Evolutionary conservation across 2,329 filamentous ascomycete species (phyloP).

Genomic region (Neodidymelliopsis sp.): DNA sequence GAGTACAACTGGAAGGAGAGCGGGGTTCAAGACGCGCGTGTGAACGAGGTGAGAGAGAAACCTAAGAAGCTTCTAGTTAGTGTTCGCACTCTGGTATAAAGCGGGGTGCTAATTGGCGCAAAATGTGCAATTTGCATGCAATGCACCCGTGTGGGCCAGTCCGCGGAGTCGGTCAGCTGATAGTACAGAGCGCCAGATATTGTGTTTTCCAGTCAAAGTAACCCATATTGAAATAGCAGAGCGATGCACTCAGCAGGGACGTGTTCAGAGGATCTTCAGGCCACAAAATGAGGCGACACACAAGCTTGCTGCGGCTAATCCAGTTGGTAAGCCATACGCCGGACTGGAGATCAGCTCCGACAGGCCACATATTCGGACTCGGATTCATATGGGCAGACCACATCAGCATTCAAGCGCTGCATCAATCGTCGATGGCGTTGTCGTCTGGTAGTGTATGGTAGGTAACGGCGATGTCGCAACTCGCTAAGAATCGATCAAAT

Average conservation of each 20-base stretch:
- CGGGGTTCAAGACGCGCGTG: slow-evolving; percentile 52
- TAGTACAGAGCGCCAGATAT: slow-evolving; percentile 3
- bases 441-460: neutral
- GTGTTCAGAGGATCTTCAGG: slow-evolving; percentile 4
- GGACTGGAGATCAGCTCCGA: neutral
- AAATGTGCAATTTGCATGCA: slow-evolving; percentile 26
- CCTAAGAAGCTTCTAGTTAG: slow-evolving; percentile 47
- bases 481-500: slow-evolving; percentile 26
- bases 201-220: neutral
- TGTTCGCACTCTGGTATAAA: slow-evolving; percentile 27
- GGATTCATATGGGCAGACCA: neutral
- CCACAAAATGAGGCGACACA: slow-evolving; percentile 30
- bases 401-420: neutral
- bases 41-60: slow-evolving; percentile 56
- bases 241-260: neutral
- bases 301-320: neutral
- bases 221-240: slow-evolving; percentile 1
- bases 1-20: slow-evolving; percentile 59
- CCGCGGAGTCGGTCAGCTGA: slow-evolving; percentile 37
- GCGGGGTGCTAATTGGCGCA: slow-evolving; percentile 31
- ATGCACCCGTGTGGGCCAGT: slow-evolving; percentile 25
- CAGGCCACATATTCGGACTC: neutral
- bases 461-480: slow-evolving; percentile 35
- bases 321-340: neutral
- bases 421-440: neutral